Conservation (phyloP, 2,329 filamentous ascomycete genomes). For the Gaeumannomyces tritici region DNA sequence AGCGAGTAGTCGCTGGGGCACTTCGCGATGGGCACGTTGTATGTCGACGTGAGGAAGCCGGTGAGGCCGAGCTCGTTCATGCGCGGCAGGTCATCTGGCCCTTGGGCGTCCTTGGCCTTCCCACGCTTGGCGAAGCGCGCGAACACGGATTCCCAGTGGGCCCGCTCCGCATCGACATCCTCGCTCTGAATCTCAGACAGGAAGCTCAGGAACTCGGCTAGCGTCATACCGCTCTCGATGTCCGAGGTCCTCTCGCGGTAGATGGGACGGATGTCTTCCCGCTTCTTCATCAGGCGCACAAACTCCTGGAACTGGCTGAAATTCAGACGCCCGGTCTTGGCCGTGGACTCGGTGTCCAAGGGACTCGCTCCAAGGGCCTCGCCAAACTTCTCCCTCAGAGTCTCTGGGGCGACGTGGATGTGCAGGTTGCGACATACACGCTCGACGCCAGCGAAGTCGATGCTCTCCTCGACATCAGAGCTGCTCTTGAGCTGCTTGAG, state of each 20-base stretch:
- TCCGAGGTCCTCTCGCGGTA: constrained; percentile 54
- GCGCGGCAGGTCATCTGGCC: constrained; percentile 25
- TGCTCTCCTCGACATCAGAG: constrained; percentile 53
- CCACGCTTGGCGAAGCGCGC: constrained; percentile 55
- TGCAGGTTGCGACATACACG: constrained; percentile 82
- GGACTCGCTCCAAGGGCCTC: constrained; percentile 32
- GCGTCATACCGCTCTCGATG: constrained; percentile 54
- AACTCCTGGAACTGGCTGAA: constrained; percentile 79
- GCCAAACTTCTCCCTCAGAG: constrained; percentile 65
- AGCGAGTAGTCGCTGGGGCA: constrained; percentile 54
- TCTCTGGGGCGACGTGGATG: constrained; percentile 75
- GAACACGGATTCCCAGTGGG: constrained; percentile 65
- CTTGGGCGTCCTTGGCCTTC: constrained; percentile 29
- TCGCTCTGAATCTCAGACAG: constrained; percentile 65
- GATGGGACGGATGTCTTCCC: constrained; percentile 69
- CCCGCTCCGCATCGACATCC: constrained; percentile 56
- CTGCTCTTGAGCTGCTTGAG: constrained; percentile 42
- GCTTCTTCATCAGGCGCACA: constrained; percentile 70
- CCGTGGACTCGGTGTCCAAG: constrained; percentile 35
- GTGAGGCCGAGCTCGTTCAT: constrained; percentile 77
- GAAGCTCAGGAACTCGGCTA: constrained; percentile 67
- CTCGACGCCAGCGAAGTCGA: constrained; percentile 71
- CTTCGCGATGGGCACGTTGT: constrained; percentile 58
- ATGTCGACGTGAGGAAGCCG: constrained; percentile 63
- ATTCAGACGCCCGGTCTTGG: constrained; percentile 55